Percentiles rank a stretch among this genome's conserved stretches.
phyloP scores from a whole-genome alignment of 257 asterid species.

The Petunia secreta region DNA sequence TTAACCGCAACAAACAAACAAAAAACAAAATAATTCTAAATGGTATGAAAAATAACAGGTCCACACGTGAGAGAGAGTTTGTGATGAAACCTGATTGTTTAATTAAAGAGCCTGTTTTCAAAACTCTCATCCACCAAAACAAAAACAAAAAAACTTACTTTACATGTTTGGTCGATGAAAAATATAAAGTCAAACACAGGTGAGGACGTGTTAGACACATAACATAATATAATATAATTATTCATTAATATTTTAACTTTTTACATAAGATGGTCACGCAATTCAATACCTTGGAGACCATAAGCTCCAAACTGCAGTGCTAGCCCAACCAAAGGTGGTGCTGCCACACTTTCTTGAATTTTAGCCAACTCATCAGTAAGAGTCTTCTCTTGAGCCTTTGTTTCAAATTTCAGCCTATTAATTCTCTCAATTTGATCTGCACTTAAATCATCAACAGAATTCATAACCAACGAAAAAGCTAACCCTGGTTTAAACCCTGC shows the following conservation, averaged over 20 bases:
- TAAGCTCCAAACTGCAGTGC: constrained; percentile 26
- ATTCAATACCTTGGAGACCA: not conserved
- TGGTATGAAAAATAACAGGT: too few species aligned
- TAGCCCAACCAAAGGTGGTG: constrained; percentile 42
- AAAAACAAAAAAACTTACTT: too few species aligned
- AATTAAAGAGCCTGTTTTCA: too few species aligned
- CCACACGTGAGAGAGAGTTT: too few species aligned
- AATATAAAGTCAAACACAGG: too few species aligned
- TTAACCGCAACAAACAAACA: not conserved
- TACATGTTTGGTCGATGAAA: too few species aligned
- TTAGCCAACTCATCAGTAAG: constrained; percentile 50
- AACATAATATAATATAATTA: not conserved
- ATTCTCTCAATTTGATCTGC: constrained; percentile 36
- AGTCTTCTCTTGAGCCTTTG: constrained; percentile 38
- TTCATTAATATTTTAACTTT: not conserved
- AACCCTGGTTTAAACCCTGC: constrained; percentile 56
- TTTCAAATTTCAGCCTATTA: constrained; percentile 31
- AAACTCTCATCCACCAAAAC: too few species aligned
- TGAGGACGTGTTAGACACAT: not conserved
- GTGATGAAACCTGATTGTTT: too few species aligned
- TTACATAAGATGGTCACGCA: not conserved
- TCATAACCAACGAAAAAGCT: constrained; percentile 33
- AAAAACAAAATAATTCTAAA: too few species aligned
- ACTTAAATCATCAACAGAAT: constrained; percentile 35
- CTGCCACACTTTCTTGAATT: constrained; percentile 61